These are phyloP conservation scores for Platanthera guangdongensis DNA, from an alignment of 106 monocot species.

Conservation along the genomic window DNA sequence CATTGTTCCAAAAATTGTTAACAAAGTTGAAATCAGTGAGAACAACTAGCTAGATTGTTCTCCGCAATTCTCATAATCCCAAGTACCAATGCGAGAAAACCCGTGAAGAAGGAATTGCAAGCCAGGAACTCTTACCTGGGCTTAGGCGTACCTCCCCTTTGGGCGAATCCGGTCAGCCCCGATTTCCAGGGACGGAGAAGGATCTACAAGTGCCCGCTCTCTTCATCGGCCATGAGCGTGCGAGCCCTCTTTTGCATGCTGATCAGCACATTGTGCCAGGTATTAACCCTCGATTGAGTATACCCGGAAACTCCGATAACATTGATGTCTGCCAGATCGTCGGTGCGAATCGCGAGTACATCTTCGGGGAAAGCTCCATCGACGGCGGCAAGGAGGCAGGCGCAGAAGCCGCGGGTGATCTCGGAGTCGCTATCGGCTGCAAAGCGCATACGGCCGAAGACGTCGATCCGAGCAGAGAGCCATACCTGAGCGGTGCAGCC, in stretches of 20 bases:
- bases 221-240: constrained; percentile 40
- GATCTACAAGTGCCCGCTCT: constrained; percentile 33
- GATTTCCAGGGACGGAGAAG: constrained; percentile 35
- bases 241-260: constrained; percentile 85
- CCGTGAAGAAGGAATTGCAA: not conserved
- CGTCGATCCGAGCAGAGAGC: constrained; percentile 34
- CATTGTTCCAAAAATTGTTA: not conserved
- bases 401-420: constrained; percentile 80
- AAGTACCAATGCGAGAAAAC: not conserved
- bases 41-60: not conserved
- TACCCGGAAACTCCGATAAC: constrained; percentile 32
- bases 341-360: constrained; percentile 50
- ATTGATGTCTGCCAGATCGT: constrained; percentile 65
- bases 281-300: constrained; percentile 64
- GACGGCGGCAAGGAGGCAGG: constrained; percentile 63
- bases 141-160: not conserved
- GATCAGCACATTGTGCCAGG: constrained; percentile 89
- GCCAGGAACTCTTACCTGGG: constrained; percentile 3
- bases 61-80: not conserved
- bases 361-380: constrained; percentile 76
- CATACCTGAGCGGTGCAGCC: constrained; percentile 95
- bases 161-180: not conserved
- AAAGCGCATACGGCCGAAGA: constrained; percentile 50
- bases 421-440: constrained; percentile 88
- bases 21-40: not conserved